These are phyloP conservation scores for Coccomyxa subellipsoidea DNA, from an alignment of 163 green algal species.

Conservation along the genomic window DNA sequence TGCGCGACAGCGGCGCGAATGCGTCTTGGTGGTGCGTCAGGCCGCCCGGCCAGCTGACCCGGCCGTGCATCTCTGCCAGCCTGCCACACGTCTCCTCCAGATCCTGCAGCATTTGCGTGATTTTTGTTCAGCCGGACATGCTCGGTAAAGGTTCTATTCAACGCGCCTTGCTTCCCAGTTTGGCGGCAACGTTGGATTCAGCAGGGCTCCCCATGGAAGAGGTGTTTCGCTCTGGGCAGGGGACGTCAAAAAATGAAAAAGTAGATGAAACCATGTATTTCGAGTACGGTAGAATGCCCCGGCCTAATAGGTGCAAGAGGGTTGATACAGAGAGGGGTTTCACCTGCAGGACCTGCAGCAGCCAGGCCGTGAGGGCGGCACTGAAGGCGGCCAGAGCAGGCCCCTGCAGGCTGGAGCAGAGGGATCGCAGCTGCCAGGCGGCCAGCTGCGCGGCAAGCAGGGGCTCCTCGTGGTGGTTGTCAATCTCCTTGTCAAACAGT, in stretches of 20 bases:
- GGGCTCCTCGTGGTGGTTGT: slow-evolving; percentile 83
- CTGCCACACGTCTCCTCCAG: slow-evolving; percentile 12
- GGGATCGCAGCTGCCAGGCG: slow-evolving; percentile 13
- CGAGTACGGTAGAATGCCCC: too few relatives aligned
- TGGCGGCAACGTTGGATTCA: too few relatives aligned
- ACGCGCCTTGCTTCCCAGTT: too few relatives aligned
- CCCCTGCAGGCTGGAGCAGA: neutral
- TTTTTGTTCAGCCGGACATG: too few relatives aligned
- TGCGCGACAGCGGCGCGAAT: slow-evolving; percentile 46
- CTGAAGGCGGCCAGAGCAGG: neutral
- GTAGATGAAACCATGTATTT: too few relatives aligned
- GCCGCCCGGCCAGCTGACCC: slow-evolving; percentile 34
- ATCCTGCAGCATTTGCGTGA: neutral
- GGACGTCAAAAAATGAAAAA: too few relatives aligned
- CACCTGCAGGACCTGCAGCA: neutral
- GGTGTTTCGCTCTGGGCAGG: too few relatives aligned
- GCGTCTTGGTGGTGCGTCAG: slow-evolving; percentile 41
- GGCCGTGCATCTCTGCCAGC: neutral
- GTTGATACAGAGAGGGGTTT: too few relatives aligned
- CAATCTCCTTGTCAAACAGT: slow-evolving; percentile 80
- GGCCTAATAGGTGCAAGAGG: too few relatives aligned
- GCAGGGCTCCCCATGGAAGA: too few relatives aligned
- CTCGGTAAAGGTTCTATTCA: too few relatives aligned
- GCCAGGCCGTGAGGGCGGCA: neutral
- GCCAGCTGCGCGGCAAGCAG: slow-evolving; percentile 65